Conservation (phyloP, 345 rosid genomes). For the sweet orange (Citrus sinensis) region DNA sequence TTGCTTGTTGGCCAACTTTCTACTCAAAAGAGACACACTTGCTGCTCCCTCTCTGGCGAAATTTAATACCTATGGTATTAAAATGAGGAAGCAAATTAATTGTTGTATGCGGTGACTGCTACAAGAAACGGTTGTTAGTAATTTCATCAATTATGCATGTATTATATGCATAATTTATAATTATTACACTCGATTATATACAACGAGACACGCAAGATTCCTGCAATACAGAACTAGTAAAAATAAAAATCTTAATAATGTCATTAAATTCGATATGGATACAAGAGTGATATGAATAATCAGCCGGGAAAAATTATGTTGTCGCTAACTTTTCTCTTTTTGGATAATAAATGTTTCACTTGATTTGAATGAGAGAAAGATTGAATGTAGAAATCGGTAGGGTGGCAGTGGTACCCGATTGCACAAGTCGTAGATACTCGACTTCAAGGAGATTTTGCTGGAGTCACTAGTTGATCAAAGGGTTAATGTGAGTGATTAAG, state of each 20-base stretch:
- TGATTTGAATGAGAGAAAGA: not conserved
- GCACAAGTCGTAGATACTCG: not conserved
- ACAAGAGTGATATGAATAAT: too few species aligned
- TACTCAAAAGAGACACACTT: not conserved
- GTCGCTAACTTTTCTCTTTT: too few species aligned
- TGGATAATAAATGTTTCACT: not conserved
- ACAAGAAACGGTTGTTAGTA: not conserved
- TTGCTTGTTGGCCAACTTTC: not conserved
- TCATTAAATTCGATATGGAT: too few species aligned
- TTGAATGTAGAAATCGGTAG: not conserved
- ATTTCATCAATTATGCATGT: too few species aligned
- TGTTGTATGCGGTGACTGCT: not conserved
- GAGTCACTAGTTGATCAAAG: not conserved
- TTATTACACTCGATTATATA: too few species aligned
- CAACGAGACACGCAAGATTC: too few species aligned
- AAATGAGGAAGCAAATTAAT: conserved; percentile 1
- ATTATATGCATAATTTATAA: too few species aligned
- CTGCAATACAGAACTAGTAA: too few species aligned
- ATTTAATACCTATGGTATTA: not conserved
- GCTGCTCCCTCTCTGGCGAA: not conserved
- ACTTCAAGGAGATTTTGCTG: too few species aligned
- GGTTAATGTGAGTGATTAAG: not conserved
- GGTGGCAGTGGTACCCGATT: not conserved
- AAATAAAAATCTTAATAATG: too few species aligned
- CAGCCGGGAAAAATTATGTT: too few species aligned